Evolutionary conservation across 2,329 filamentous ascomycete species (phyloP).

Genomic region (Cryphonectria radicalis): DNA sequence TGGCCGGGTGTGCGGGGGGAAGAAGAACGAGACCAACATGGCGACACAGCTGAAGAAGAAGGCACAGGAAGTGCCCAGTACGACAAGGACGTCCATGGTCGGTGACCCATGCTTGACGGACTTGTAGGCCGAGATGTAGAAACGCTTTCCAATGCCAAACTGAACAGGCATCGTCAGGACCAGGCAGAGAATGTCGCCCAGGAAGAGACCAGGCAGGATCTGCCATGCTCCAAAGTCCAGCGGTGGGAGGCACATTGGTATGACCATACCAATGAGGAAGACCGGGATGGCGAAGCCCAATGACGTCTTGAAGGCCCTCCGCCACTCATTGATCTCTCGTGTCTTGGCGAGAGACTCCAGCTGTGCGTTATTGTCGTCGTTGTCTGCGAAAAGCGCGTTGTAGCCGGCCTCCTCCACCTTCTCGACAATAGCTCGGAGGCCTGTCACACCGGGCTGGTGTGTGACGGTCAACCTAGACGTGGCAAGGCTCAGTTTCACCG

Average conservation of each 20-base stretch:
- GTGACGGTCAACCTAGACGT: slow-evolving; percentile 75
- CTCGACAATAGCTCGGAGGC: slow-evolving; percentile 82
- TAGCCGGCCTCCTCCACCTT: slow-evolving; percentile 79
- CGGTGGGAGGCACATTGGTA: slow-evolving; percentile 80
- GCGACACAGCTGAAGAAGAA: slow-evolving; percentile 93
- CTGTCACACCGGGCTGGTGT: slow-evolving; percentile 72
- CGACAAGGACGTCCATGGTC: slow-evolving; percentile 97
- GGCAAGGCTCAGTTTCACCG: slow-evolving; percentile 74
- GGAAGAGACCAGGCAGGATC: slow-evolving; percentile 75
- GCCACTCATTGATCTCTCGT: slow-evolving; percentile 94
- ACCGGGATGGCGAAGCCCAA: slow-evolving; percentile 85
- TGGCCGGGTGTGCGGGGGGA: slow-evolving; percentile 77
- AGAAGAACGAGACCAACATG: slow-evolving; percentile 80
- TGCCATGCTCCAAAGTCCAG: slow-evolving; percentile 77
- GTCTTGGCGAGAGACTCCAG: slow-evolving; percentile 96
- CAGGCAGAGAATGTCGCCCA: slow-evolving; percentile 86
- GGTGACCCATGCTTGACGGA: slow-evolving; percentile 88
- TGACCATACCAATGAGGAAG: slow-evolving; percentile 88
- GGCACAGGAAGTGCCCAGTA: slow-evolving; percentile 89
- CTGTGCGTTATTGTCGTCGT: slow-evolving; percentile 95
- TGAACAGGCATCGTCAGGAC: slow-evolving; percentile 88
- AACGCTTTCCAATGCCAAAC: slow-evolving; percentile 93
- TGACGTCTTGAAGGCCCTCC: slow-evolving; percentile 76
- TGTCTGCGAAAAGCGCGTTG: slow-evolving; percentile 88
- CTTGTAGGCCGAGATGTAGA: slow-evolving; percentile 92